phyloP scores from a whole-genome alignment of 202 grass and related monocot genomes.

The Panicum hallii region DNA sequence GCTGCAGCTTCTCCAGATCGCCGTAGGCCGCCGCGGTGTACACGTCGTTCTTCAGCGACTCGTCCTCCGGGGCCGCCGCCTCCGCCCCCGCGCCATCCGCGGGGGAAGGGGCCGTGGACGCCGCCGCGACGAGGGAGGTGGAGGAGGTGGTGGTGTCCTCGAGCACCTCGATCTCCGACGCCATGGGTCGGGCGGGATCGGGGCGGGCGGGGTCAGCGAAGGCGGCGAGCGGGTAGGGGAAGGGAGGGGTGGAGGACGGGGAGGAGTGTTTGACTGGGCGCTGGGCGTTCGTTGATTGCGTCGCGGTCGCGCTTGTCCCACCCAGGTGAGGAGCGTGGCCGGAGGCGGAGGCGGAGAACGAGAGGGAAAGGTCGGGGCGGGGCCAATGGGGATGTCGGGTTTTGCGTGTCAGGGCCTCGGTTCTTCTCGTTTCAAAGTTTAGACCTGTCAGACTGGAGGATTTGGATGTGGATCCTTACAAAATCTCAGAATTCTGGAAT shows the following conservation, averaged over 20 bases:
- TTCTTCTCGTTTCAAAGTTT: not conserved
- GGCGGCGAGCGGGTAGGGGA: not conserved
- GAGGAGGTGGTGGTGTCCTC: slow-evolving; percentile 59
- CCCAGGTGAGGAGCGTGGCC: slow-evolving; percentile 14
- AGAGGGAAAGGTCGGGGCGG: not conserved
- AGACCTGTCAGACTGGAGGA: not conserved
- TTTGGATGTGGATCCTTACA: not conserved
- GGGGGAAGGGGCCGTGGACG: not conserved
- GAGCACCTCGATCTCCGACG: slow-evolving; percentile 70
- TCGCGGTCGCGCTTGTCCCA: slow-evolving; percentile 17
- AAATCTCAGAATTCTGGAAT: not conserved
- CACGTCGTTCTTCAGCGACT: slow-evolving; percentile 92
- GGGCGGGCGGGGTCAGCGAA: not conserved
- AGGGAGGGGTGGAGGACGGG: not conserved
- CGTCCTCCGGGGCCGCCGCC: slow-evolving; percentile 41
- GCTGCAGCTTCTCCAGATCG: slow-evolving; percentile 99
- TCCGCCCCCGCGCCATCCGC: not conserved
- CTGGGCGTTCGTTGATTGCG: slow-evolving; percentile 19
- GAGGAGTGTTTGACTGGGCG: slow-evolving; percentile 44
- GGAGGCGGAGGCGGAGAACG: slow-evolving; percentile 33
- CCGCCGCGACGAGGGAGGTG: not conserved
- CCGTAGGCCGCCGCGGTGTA: slow-evolving; percentile 98
- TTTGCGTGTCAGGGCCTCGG: not conserved
- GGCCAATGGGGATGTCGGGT: not conserved
- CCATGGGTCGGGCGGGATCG: slow-evolving; percentile 46